Evolutionary conservation across 2,329 filamentous ascomycete species (phyloP).

Genomic region (Colletotrichum liriopes): DNA sequence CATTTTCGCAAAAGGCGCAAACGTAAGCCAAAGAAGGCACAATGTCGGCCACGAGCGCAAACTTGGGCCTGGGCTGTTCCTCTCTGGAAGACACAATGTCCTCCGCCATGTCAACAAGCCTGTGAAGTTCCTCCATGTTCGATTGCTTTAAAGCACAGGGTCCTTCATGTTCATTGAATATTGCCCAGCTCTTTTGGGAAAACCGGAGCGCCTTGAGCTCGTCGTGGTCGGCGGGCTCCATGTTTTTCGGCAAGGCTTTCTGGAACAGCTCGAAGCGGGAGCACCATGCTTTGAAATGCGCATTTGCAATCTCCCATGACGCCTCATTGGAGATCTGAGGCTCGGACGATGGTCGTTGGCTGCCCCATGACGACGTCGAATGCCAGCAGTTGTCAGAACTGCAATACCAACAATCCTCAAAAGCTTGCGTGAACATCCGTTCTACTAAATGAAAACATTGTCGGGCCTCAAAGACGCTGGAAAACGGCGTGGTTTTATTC

Average conservation of each 20-base stretch:
- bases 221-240: slow-evolving; percentile 1
- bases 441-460: slow-evolving; percentile 19
- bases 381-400: slow-evolving; percentile 9
- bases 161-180: slow-evolving; percentile 20
- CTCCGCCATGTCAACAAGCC: slow-evolving; percentile 34
- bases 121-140: background rate
- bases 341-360: background rate
- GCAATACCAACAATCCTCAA: slow-evolving; percentile 12
- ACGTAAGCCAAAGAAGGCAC: slow-evolving; percentile 36
- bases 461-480: slow-evolving; percentile 27
- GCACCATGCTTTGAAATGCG: slow-evolving; percentile 15
- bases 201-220: slow-evolving; percentile 28
- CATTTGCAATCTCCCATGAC: slow-evolving; percentile 1
- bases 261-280: slow-evolving; percentile 30
- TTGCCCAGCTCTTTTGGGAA: slow-evolving; percentile 16
- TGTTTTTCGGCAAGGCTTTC: background rate
- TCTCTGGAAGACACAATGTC: slow-evolving; percentile 7
- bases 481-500: background rate
- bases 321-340: background rate
- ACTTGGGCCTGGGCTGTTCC: slow-evolving; percentile 3
- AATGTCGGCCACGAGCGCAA: slow-evolving; percentile 28
- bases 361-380: background rate
- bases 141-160: slow-evolving; percentile 17
- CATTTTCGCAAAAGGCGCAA: slow-evolving; percentile 41
- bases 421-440: slow-evolving; percentile 15